Percentiles rank a stretch among this genome's conserved stretches.
Conservation (phyloP, 768 basidiomycete genomes). For the Auricularia cornea region DNA sequence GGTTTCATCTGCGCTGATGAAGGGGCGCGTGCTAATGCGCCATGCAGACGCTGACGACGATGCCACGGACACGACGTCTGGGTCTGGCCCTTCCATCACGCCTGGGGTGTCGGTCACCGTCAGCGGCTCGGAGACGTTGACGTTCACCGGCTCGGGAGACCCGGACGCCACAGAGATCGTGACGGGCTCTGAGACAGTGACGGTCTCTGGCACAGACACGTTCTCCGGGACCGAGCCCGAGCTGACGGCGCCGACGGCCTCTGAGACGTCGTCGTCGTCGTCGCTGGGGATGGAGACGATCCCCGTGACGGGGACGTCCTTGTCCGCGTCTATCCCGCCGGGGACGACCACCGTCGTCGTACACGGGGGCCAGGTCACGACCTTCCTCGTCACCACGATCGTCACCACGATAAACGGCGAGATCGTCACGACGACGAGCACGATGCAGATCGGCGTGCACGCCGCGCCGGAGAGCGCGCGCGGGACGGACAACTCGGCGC, state of each 20-base stretch:
- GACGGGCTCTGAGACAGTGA: neutral
- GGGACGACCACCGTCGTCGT: neutral
- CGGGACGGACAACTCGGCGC: neutral
- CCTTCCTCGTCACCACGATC: neutral
- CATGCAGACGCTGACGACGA: too few relatives aligned
- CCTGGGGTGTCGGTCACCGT: neutral
- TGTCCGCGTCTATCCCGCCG: neutral
- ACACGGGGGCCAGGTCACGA: neutral
- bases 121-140: neutral
- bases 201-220: neutral
- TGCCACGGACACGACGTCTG: neutral
- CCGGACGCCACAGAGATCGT: neutral
- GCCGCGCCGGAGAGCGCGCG: neutral
- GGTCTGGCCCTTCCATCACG: neutral
- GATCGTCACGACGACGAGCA: neutral
- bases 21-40: neutral
- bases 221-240: neutral
- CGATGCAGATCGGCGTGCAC: neutral
- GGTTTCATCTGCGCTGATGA: neutral
- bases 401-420: neutral
- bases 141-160: neutral
- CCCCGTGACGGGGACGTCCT: neutral
- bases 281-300: neutral
- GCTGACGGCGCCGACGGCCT: neutral
- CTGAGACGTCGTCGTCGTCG: neutral